These are phyloP conservation scores for Ogataea nakhonphanomensis DNA, from an alignment of 805 yeast species.

Conservation along the genomic window DNA sequence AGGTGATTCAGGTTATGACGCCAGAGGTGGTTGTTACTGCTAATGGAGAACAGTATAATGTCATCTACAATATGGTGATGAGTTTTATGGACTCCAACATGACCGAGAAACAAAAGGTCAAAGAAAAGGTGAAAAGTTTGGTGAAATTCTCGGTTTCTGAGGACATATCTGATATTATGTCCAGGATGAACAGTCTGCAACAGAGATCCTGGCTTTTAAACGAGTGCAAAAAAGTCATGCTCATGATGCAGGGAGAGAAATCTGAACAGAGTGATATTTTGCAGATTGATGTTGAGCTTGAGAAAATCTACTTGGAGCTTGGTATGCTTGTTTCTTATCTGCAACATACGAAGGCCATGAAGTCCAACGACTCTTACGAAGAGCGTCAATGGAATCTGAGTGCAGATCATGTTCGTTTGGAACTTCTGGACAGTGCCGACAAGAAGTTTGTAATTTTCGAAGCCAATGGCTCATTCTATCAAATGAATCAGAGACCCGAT, in stretches of 20 bases:
- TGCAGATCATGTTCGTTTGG: slow-evolving; percentile 70
- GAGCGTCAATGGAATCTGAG: slow-evolving; percentile 53
- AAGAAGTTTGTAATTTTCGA: slow-evolving; percentile 73
- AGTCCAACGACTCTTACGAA: slow-evolving; percentile 34
- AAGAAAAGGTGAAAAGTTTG: slow-evolving; percentile 33
- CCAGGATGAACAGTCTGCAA: slow-evolving; percentile 21
- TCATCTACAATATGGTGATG: slow-evolving; percentile 47
- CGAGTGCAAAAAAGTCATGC: slow-evolving; percentile 23
- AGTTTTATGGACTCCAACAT: slow-evolving; percentile 39
- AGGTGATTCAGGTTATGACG: slow-evolving; percentile 25
- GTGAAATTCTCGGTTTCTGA: slow-evolving; percentile 28
- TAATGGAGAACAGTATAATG: slow-evolving; percentile 54
- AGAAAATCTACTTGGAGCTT: slow-evolving; percentile 23
- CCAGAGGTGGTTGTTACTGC: slow-evolving; percentile 52
- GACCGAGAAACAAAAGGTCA: slow-evolving; percentile 39
- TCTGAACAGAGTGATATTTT: slow-evolving; percentile 7
- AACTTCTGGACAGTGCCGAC: slow-evolving; percentile 57
- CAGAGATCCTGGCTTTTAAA: slow-evolving; percentile 20
- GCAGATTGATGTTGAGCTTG: slow-evolving; percentile 27
- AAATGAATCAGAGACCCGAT: slow-evolving; percentile 59
- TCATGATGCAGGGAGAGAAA: slow-evolving; percentile 13
- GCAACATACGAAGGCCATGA: slow-evolving; percentile 28
- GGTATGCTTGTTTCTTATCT: slow-evolving; percentile 27
- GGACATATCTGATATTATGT: slow-evolving; percentile 22
- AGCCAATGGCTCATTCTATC: slow-evolving; percentile 57